phyloP scores from a whole-genome alignment of 2,329 filamentous ascomycete species.

The Aspergillus brasiliensis region DNA sequence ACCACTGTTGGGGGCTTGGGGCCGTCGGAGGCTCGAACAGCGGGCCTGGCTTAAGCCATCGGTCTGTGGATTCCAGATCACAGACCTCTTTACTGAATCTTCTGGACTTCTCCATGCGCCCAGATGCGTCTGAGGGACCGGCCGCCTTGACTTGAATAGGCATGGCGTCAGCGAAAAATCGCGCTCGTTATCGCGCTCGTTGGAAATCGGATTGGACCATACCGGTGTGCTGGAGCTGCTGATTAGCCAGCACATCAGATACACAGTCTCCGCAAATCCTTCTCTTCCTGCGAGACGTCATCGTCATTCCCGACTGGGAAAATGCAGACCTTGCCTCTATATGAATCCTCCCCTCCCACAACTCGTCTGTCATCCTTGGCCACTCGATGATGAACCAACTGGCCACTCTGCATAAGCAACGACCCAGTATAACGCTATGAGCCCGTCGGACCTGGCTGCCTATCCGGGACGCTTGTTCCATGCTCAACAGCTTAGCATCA shows the following conservation, averaged over 20 bases:
- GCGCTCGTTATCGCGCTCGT: neutral
- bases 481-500: neutral
- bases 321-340: neutral
- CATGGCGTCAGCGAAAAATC: neutral
- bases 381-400: neutral
- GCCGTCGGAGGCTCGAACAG: no score
- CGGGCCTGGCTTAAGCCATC: neutral
- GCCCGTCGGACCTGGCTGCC: neutral
- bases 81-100: neutral
- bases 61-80: neutral
- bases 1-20: neutral
- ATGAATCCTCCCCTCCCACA: neutral
- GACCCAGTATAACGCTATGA: neutral
- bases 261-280: neutral
- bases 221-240: neutral
- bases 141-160: neutral
- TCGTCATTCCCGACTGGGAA: conserved; percentile 5
- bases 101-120: neutral
- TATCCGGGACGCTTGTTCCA: neutral
- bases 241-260: neutral
- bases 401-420: neutral
- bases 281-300: neutral
- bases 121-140: neutral
- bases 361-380: neutral
- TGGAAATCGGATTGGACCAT: neutral